Percentiles rank a stretch among this genome's conserved stretches.
Evolutionary conservation across 2,329 filamentous ascomycete genomes (phyloP).

Genomic region (Penicillium sp.): DNA sequence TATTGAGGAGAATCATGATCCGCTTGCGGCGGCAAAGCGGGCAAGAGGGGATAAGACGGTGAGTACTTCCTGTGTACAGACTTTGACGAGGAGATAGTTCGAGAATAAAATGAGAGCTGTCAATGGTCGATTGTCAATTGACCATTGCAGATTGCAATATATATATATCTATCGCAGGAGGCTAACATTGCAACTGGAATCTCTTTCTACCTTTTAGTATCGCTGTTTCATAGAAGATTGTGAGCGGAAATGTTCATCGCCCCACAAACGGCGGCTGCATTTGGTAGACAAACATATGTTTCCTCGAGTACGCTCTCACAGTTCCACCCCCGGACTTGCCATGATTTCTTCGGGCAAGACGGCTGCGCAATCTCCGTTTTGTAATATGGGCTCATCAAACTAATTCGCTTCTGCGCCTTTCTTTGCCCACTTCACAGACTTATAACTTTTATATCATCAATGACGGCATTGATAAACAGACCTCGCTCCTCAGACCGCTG

Average conservation of each 20-base stretch:
- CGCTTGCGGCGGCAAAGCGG: conserved; percentile 63
- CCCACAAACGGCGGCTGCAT: conserved; percentile 79
- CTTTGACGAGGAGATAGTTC: too few species aligned
- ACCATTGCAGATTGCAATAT: background rate
- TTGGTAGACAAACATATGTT: conserved; percentile 93
- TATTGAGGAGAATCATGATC: conserved; percentile 86
- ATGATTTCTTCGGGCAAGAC: too few species aligned
- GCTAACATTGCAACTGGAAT: background rate
- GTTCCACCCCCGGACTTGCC: background rate
- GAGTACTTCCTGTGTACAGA: conserved; percentile 28
- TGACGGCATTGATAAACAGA: conserved; percentile 79
- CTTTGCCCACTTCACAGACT: conserved; percentile 40
- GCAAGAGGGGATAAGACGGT: conserved; percentile 84
- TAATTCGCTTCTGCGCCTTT: too few species aligned
- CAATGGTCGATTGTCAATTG: too few species aligned
- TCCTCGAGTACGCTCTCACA: conserved; percentile 50
- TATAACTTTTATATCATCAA: conserved; percentile 86
- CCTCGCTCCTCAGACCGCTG: conserved; percentile 61
- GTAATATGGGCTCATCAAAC: too few species aligned
- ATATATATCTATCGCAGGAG: background rate
- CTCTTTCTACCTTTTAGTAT: conserved; percentile 49
- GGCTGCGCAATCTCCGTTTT: background rate
- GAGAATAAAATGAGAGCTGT: background rate
- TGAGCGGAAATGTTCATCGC: conserved; percentile 74
- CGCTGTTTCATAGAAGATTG: conserved; percentile 87